Evolutionary conservation across 164 flowering plant genomes (phyloP).

Genomic region (Paratinospora sagittata): DNA sequence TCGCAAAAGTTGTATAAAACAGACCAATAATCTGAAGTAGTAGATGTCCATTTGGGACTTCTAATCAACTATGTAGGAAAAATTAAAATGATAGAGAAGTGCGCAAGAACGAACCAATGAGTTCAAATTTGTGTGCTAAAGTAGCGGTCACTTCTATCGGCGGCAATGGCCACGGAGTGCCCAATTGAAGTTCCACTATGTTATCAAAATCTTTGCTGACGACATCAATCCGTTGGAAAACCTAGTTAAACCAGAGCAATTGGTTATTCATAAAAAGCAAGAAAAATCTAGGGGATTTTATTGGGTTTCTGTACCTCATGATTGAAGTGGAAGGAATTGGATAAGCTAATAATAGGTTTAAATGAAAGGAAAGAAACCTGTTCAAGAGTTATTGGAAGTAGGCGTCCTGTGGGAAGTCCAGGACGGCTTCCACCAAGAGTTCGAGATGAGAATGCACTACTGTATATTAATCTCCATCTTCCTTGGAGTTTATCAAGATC

Average conservation of each 20-base stretch:
- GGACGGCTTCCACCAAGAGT: conserved; percentile 98
- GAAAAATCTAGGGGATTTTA: not conserved
- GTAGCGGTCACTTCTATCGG: conserved; percentile 81
- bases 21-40: too few relatives aligned
- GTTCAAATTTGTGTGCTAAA: conserved; percentile 92
- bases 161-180: conserved; percentile 93
- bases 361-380: conserved; percentile 41
- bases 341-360: not conserved
- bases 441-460: conserved; percentile 91
- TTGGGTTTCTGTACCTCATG: not conserved
- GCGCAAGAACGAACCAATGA: conserved; percentile 49
- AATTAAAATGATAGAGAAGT: not conserved
- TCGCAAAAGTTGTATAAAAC: too few relatives aligned
- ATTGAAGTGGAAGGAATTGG: not conserved
- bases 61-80: too few relatives aligned
- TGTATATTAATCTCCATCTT: conserved; percentile 83
- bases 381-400: conserved; percentile 88
- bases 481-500: conserved; percentile 85
- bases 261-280: not conserved
- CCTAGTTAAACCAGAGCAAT: conserved; percentile 36
- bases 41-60: too few relatives aligned
- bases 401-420: conserved; percentile 86
- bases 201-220: conserved; percentile 93
- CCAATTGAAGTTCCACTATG: conserved; percentile 81
- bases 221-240: conserved; percentile 86